A percentile compares a stretch with the other conserved stretches of the same genome.
Evolutionary conservation across 2,329 filamentous ascomycete species (phyloP).

Genomic region (Phialocephala subalpina): DNA sequence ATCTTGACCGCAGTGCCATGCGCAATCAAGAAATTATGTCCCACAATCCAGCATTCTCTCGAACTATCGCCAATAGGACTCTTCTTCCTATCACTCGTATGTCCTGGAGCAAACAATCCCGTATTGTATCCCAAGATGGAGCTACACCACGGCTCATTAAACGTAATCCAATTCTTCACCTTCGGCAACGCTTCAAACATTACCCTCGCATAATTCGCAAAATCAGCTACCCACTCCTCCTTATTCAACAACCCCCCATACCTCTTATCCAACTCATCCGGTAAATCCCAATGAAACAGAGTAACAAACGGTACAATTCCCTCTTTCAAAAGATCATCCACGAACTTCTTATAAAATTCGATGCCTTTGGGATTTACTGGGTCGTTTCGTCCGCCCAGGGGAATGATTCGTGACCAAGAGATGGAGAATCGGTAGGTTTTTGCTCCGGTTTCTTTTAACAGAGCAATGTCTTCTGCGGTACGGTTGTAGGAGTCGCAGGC

Average conservation of each 20-base stretch:
- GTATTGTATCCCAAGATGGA: slow-evolving; percentile 81
- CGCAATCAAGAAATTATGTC: slow-evolving; percentile 81
- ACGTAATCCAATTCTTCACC: slow-evolving; percentile 89
- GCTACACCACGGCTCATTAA: slow-evolving; percentile 90
- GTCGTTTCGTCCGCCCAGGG: slow-evolving; percentile 83
- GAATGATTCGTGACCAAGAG: slow-evolving; percentile 86
- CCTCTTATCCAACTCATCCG: slow-evolving; percentile 78
- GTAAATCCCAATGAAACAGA: slow-evolving; percentile 89
- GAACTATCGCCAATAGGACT: slow-evolving; percentile 75
- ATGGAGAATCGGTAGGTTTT: slow-evolving; percentile 85
- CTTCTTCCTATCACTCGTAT: slow-evolving; percentile 77
- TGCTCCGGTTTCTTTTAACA: slow-evolving; percentile 78
- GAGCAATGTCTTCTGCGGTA: slow-evolving; percentile 76
- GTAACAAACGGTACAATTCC: slow-evolving; percentile 85
- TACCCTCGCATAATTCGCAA: slow-evolving; percentile 78
- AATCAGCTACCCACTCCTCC: slow-evolving; percentile 84
- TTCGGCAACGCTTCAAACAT: slow-evolving; percentile 78
- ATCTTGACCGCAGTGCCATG: slow-evolving; percentile 83
- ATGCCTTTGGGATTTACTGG: slow-evolving; percentile 82
- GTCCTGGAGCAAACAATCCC: slow-evolving; percentile 83
- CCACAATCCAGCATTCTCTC: slow-evolving; percentile 83
- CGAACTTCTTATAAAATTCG: slow-evolving; percentile 79
- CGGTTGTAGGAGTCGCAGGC: slow-evolving; percentile 91
- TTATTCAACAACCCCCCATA: slow-evolving; percentile 85
- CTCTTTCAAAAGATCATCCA: slow-evolving; percentile 78